These are phyloP conservation scores for Exobasidium rhododendri DNA, from an alignment of 1,284 basidiomycete genomes.

Conservation along the genomic window DNA sequence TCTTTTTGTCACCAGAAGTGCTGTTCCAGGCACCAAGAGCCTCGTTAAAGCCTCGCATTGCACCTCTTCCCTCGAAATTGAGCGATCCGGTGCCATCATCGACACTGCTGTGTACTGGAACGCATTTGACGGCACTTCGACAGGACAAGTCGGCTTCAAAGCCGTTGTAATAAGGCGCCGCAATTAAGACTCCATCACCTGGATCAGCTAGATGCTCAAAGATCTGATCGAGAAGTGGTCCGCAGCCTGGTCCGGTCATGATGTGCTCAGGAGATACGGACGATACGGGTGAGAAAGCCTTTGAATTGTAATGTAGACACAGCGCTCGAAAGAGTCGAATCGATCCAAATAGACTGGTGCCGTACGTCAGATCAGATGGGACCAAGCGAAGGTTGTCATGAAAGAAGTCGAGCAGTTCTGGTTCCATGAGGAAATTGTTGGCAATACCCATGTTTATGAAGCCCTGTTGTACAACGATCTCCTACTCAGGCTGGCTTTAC, in stretches of 20 bases:
- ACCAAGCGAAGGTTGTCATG: slow-evolving; percentile 10
- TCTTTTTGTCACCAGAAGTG: neutral
- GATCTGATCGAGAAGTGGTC: slow-evolving; percentile 24
- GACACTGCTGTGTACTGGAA: slow-evolving; percentile 13
- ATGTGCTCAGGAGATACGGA: slow-evolving; percentile 19
- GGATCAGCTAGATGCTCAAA: slow-evolving; percentile 19
- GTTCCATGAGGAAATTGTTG: slow-evolving; percentile 26
- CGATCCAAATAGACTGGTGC: slow-evolving; percentile 23
- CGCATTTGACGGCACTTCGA: slow-evolving; percentile 13
- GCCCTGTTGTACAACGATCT: slow-evolving; percentile 12
- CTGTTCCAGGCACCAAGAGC: neutral
- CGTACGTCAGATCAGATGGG: slow-evolving; percentile 21
- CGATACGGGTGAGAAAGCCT: slow-evolving; percentile 13
- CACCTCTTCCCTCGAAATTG: slow-evolving; percentile 12
- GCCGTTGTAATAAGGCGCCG: slow-evolving; percentile 25
- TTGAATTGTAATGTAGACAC: slow-evolving; percentile 17
- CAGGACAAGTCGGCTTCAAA: slow-evolving; percentile 23
- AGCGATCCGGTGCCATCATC: slow-evolving; percentile 10
- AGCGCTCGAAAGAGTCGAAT: slow-evolving; percentile 25
- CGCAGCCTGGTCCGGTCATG: slow-evolving; percentile 24
- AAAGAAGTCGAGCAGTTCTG: slow-evolving; percentile 22
- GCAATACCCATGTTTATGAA: slow-evolving; percentile 29
- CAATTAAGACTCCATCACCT: slow-evolving; percentile 17
- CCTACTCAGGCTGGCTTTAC: neutral
- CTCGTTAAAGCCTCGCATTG: slow-evolving; percentile 20